Evolutionary conservation across 768 basidiomycete species (phyloP), one percentile per base, ranked within the genome.

Genomic region (Mycena filopes): DNA sequence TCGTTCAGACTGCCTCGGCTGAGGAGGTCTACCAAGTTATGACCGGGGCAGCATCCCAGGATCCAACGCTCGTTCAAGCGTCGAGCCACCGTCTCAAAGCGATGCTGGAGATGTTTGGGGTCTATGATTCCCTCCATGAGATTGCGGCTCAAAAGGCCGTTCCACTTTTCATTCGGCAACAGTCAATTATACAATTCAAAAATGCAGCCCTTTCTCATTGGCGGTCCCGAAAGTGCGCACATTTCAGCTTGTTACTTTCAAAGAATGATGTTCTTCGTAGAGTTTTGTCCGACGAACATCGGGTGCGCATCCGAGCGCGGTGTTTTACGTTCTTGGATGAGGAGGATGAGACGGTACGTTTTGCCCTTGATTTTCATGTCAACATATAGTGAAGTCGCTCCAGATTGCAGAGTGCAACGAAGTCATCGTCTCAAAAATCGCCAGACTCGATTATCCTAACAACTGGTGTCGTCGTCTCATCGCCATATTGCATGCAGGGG

Each of bases 131-230:
- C 21, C 80, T 95, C 50, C 87, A 92, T 69, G 85, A 89, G 68
- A 93, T 95, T 75, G 91, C 92, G 25, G 81, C 87, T 29, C 84
- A 87, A 69, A 79, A 77, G 66, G 76, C 82, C 2, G 75, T 89
- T n/a, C 89, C 92, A 16, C 75, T 91, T 40, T 79, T 79, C 18
- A 84, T 95, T 53, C 87, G 95, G 43, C 86, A 92, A 69, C 92
- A 93, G 74, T 88, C 91, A 26, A 93, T 94, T 67, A 91, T 96
- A 59, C 94, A 95, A 72, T 92, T 96, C 80, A 96, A 96, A 79
- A 96, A 96, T 70, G 83, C 84, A 1, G 89, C 89, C 3, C 75
- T 89, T 4, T 78, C 78, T 51, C 89, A 93, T 71, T 97, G 95
- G 95, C 83, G 86, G 73, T 90, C 89, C 33, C 80, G 89, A 79